Base-by-base conservation (phyloP, 192 early-diverging fungal genomes). In the Rhizophagus clarus region DNA sequence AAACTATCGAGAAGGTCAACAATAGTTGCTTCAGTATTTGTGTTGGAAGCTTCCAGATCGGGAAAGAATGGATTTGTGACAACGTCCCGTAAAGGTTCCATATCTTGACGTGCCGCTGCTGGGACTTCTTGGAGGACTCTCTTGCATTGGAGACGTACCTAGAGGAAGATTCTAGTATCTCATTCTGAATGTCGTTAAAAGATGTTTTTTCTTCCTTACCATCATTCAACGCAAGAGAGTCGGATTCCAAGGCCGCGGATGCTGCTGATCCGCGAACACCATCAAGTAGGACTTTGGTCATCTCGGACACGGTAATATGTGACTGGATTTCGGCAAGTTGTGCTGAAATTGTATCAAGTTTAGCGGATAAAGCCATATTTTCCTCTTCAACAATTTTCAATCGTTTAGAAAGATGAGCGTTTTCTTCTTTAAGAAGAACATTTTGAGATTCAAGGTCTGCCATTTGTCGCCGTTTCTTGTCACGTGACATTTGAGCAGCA, bases 401-500 rank as follows among this genome's bases (percentile, higher is more conserved):
- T 49, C 83, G 80, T 76, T 89, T 90, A n/a, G 82, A 76, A 66
- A 87, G 62, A 32, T 82, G 82, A 20, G 81, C 73, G 67, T 90
- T 90, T 75, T 91, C 85, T 45, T 88, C 76, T 69, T 84, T 84
- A 14, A 91, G 81, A 34, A 76, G n/a, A 67, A 86, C 80, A 79
- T 90, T 91, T 32, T 83, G 79, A 45, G 82, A 75, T 80, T 93
- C 88, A 32, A 91, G 81, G n/a, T 86, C 88, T 47, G 87, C 72
- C 34, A 93, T 81, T 81, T 93, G 93, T 60, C 88, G 87, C 45
- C 90, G 85, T 61, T 94, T 94, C 82, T 92, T 93, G 80, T 94
- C 91, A 72, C 93, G 88, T n/a, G 92, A 93, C 45, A 92, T 91
- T 81, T 94, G 93, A 37, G 93, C 93, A 12, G 93, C 93, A 34